Percentiles rank a stretch among this genome's conserved stretches.
These are phyloP conservation scores for Pouteria glomerata DNA, from an alignment of 148 eudicot species.

Conservation along the genomic window DNA sequence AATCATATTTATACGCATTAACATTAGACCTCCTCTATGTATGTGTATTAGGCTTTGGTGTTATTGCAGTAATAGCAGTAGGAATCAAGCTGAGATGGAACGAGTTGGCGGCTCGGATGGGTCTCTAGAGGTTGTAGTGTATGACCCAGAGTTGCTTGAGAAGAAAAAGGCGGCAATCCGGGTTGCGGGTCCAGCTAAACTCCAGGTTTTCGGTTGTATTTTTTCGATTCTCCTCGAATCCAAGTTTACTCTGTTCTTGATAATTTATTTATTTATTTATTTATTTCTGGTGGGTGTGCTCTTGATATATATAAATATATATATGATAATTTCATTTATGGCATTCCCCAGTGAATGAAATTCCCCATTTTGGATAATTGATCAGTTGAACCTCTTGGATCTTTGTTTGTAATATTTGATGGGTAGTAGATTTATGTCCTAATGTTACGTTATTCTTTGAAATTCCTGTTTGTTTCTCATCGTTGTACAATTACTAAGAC, in stretches of 20 bases:
- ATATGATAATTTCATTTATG: not conserved
- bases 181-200: constrained; percentile 51
- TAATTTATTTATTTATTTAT: too few relatives aligned
- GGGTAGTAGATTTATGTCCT: not conserved
- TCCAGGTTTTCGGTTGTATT: constrained; percentile 45
- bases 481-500: too few relatives aligned
- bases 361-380: not conserved
- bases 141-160: constrained; percentile 38
- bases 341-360: not conserved
- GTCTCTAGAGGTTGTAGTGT: constrained; percentile 32
- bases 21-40: too few relatives aligned
- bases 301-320: too few relatives aligned
- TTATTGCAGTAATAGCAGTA: not conserved
- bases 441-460: not conserved
- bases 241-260: not conserved
- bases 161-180: constrained; percentile 58
- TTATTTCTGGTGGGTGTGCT: too few relatives aligned
- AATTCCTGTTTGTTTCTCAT: too few relatives aligned
- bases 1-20: not conserved
- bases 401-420: too few relatives aligned
- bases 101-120: constrained; percentile 11
- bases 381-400: not conserved
- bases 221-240: not conserved
- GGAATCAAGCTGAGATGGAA: constrained; percentile 15
- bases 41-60: constrained; percentile 17